Evolutionary conservation across 1,139 yeast species (phyloP), one percentile per base, ranked within the genome.

Genomic region (Suhomyces choctaworum): DNA sequence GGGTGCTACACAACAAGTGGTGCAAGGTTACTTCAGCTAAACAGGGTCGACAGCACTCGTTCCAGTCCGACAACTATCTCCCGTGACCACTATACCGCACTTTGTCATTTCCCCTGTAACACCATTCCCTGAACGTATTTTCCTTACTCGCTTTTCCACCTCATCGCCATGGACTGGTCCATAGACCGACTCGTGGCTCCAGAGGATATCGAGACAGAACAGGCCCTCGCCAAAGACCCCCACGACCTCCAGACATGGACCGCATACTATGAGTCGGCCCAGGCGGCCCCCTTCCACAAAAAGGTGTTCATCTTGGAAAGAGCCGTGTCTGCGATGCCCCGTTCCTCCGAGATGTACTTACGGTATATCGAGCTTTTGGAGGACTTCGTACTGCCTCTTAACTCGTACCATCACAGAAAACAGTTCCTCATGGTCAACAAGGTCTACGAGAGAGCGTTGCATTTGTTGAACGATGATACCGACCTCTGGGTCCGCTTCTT

Each of bases 401-500:
- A 57, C 37, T 62, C 64, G 11, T 51, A 60, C 22, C 50, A 57
- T 35, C 54, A 62, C 40, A 47, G 44, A 11, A 35, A 40, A n/a
- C 68, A 66, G 35, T 69, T 56, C 38, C 42, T 34, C 4, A 45
- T 54, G 16, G 66, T 76, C 10, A 68, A 67, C 34, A 39, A 46
- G 7, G 59, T 73, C 14, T 84, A 78, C 51, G 73, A 72, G 26
- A 52, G 67, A 17, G 70, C 81, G 12, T 50, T 83, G 39, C 51
- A 56, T n/a, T 42, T 66, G 22, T 58, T 78, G 37, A 52, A 55
- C 40, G 64, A 67, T 42, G 70, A 71, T 62, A 75, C 78, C 1
- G 56, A 67, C 12, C 47, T 84, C 5, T 84, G 94, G 90, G 42
- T 58, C 2, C 65, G 65, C 39, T 83, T 78, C 51, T 55, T 85